Conservation (phyloP, 257 asterid genomes). For the Hygrophila difformis region DNA sequence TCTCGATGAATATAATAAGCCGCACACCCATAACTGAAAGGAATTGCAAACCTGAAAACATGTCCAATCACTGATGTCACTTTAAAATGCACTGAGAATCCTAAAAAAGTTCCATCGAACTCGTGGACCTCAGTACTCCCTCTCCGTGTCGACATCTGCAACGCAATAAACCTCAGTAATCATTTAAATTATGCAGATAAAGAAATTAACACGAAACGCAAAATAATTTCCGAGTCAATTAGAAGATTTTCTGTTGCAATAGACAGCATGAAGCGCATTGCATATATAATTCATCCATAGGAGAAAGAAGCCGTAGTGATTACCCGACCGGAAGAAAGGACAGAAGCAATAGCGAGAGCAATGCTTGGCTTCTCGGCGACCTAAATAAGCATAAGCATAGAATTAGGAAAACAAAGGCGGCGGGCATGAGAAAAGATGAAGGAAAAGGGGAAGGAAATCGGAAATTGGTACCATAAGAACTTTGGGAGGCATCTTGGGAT, state of each 20-base stretch:
- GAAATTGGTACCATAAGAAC: neutral
- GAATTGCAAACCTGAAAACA: constrained; percentile 67
- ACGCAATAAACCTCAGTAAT: constrained; percentile 10
- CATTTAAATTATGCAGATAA: constrained; percentile 2
- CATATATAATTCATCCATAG: neutral
- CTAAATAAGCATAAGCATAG: constrained; percentile 23
- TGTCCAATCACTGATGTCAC: constrained; percentile 97
- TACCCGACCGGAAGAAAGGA: constrained; percentile 72
- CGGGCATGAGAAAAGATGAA: neutral
- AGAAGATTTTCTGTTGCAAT: neutral
- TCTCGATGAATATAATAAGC: constrained; percentile 11
- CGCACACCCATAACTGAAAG: constrained; percentile 11
- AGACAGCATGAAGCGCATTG: constrained; percentile 1
- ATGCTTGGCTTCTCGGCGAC: constrained; percentile 96
- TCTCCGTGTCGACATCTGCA: constrained; percentile 77
- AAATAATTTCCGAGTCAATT: neutral
- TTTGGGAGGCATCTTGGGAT: neutral
- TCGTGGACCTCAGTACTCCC: constrained; percentile 88
- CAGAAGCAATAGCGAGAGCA: constrained; percentile 78
- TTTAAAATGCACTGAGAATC: constrained; percentile 53
- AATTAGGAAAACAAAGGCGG: too few relatives aligned
- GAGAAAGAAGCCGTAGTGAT: constrained; percentile 13
- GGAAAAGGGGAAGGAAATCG: neutral
- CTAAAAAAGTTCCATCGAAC: constrained; percentile 72
- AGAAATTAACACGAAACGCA: neutral